A percentile compares a stretch with the other conserved stretches of the same genome.
These are phyloP conservation scores for Magnolia changhungtana DNA, from an alignment of 164 flowering plant species.

Conservation along the genomic window DNA sequence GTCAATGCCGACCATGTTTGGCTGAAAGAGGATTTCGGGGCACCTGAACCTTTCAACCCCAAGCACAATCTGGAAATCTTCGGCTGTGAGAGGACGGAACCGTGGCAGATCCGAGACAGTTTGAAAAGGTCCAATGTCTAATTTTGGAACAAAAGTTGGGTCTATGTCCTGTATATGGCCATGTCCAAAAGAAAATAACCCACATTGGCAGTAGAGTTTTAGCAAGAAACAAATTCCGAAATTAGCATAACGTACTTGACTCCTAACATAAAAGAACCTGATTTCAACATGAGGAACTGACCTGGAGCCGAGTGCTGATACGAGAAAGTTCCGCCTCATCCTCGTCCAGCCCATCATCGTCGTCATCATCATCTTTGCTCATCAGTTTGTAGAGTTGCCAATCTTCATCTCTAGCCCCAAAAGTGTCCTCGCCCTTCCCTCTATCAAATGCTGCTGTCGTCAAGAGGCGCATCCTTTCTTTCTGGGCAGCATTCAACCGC, in stretches of 20 bases:
- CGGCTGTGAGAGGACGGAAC: constrained; percentile 71
- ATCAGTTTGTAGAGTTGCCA: constrained; percentile 97
- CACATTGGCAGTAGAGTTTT: not conserved
- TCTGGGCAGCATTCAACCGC: constrained; percentile 89
- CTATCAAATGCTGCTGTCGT: constrained; percentile 98
- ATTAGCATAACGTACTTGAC: not conserved
- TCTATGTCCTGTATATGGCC: constrained; percentile 66
- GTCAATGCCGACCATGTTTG: constrained; percentile 77
- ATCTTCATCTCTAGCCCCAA: constrained; percentile 95
- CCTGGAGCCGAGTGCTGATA: constrained; percentile 77
- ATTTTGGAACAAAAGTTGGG: constrained; percentile 63
- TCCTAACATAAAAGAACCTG: not conserved
- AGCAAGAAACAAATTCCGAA: too few relatives aligned
- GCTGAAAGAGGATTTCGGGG: constrained; percentile 87
- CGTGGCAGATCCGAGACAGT: constrained; percentile 51
- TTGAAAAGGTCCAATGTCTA: constrained; percentile 42
- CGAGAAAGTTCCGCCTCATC: constrained; percentile 80
- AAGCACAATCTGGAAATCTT: constrained; percentile 77
- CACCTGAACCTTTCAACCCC: constrained; percentile 97
- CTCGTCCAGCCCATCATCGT: constrained; percentile 73
- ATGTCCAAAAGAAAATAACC: not conserved
- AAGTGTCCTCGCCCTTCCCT: constrained; percentile 98
- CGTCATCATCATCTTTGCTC: constrained; percentile 93
- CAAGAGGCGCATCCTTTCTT: constrained; percentile 95
- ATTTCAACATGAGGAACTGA: constrained; percentile 16